phyloP scores from a whole-genome alignment of 1,284 basidiomycete genomes.

The Boletellus sp. region DNA sequence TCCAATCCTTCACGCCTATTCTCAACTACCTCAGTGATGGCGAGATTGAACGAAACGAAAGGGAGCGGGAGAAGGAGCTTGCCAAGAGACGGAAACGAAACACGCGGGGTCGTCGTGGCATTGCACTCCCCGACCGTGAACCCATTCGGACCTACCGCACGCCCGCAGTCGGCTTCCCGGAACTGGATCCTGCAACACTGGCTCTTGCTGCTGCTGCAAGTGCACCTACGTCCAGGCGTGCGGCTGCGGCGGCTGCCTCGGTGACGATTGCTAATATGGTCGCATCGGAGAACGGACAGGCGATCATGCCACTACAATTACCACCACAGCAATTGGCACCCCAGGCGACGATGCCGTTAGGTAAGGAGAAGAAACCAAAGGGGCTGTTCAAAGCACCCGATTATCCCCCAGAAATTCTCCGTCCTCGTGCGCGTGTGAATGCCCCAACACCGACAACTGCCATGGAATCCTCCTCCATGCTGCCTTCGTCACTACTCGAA shows the following conservation, averaged over 20 bases:
- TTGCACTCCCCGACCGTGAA: slow-evolving; percentile 90
- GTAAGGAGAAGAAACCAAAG: slow-evolving; percentile 68
- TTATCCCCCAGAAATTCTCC: slow-evolving; percentile 52
- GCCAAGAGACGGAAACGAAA: slow-evolving; percentile 83
- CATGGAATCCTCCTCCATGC: slow-evolving; percentile 52
- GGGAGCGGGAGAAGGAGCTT: slow-evolving; percentile 90
- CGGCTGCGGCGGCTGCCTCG: slow-evolving; percentile 81
- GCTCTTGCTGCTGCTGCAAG: slow-evolving; percentile 60
- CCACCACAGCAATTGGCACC: slow-evolving; percentile 40
- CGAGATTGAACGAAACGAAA: slow-evolving; percentile 86
- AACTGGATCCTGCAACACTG: slow-evolving; percentile 65
- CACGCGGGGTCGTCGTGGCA: slow-evolving; percentile 85
- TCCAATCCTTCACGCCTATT: slow-evolving; percentile 80
- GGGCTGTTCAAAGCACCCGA: slow-evolving; percentile 70
- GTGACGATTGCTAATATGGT: slow-evolving; percentile 81
- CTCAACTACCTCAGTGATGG: slow-evolving; percentile 87
- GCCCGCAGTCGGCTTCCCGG: slow-evolving; percentile 79
- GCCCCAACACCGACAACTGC: slow-evolving; percentile 65
- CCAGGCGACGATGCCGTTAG: slow-evolving; percentile 32
- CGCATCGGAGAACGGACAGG: slow-evolving; percentile 72
- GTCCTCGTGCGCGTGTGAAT: slow-evolving; percentile 52
- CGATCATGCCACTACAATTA: slow-evolving; percentile 51
- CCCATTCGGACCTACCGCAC: slow-evolving; percentile 90
- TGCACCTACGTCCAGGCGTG: slow-evolving; percentile 69
- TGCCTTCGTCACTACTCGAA: slow-evolving; percentile 49